Evolutionary conservation across 2,329 filamentous ascomycete species (phyloP), one percentile per base, ranked within the genome.

Genomic region (Pyrenophora graminea): DNA sequence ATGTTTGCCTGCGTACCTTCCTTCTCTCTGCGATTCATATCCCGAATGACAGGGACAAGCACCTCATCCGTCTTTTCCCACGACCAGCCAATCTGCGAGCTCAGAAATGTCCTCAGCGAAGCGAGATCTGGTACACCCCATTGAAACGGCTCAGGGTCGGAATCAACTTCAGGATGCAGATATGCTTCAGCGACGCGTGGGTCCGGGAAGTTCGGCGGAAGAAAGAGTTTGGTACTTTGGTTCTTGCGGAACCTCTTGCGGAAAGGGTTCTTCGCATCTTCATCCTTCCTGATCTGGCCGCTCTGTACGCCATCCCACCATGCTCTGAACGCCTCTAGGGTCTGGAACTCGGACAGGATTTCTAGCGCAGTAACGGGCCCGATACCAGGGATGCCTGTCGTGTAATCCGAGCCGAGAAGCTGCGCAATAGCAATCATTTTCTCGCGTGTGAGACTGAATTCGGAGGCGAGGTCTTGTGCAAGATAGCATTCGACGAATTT

Each of bases 401-500:
- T 96, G 71, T 99, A 99, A 74, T 99, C 94, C 7, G 88, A 93
- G 0, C 94, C 94, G 0, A 99, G 82, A 0, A 99, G 81, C 67
- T 97, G 92, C 0, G 94, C 94, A 51, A 97, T 84, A 15, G 88
- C 83, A 55, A 99, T 96, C 45, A 99, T 85, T 66, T 93, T 90
- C 46, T 88, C 82, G n/a, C 93, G 85, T 3, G 90, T 88, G 0
- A 99, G 83, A 0, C 89, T 90, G 56, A 97, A 87, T 64, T 99
- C 95, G 62, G 89, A 89, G 65, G 96, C 90, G 0, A 99, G 79
- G 66, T 99, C 94, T 0, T 79, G 80, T 2, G 86, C 77, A 8
- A 99, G 82, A 69, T 97, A 99, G 75, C 94, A 97, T 76, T 99
- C 94, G 36, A 99, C 94, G 64, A 91, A 96, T 71, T 99, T 99